Evolutionary conservation across 1,284 basidiomycete species (phyloP).

Genomic region (Austropuccinia psidii): DNA sequence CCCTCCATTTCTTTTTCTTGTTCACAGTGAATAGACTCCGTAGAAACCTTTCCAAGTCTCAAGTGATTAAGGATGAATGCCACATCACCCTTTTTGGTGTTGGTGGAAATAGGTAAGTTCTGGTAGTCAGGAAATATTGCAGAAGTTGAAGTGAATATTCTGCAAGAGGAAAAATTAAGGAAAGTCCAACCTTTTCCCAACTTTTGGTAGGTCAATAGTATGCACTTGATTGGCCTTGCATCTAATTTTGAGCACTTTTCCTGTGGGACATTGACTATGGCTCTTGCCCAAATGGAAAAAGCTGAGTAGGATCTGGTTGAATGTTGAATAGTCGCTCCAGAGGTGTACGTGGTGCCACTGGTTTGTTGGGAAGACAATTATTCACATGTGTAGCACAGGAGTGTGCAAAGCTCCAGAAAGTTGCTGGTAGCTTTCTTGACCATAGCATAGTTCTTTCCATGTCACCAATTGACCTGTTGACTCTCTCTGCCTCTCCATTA

Average conservation of each 20-base stretch:
- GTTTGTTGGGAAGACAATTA: not conserved
- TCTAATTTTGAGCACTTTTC: not conserved
- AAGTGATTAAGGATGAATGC: not conserved
- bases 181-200: not conserved
- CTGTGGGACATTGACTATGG: not conserved
- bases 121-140: too few species aligned
- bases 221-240: not conserved
- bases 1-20: too few species aligned
- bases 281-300: not conserved
- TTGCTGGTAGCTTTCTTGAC: not conserved
- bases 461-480: not conserved
- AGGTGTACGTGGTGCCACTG: not conserved
- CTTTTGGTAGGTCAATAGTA: not conserved
- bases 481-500: not conserved
- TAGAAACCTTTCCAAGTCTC: too few species aligned
- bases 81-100: not conserved
- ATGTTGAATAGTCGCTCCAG: not conserved
- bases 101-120: not conserved
- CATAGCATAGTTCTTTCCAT: not conserved
- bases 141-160: too few species aligned
- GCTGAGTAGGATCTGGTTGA: not conserved
- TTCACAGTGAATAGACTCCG: not conserved
- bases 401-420: not conserved
- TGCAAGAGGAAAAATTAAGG: too few species aligned
- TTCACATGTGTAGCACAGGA: not conserved